Evolutionary conservation across 1,284 basidiomycete species (phyloP).

Genomic region (Jaminaea rosea): DNA sequence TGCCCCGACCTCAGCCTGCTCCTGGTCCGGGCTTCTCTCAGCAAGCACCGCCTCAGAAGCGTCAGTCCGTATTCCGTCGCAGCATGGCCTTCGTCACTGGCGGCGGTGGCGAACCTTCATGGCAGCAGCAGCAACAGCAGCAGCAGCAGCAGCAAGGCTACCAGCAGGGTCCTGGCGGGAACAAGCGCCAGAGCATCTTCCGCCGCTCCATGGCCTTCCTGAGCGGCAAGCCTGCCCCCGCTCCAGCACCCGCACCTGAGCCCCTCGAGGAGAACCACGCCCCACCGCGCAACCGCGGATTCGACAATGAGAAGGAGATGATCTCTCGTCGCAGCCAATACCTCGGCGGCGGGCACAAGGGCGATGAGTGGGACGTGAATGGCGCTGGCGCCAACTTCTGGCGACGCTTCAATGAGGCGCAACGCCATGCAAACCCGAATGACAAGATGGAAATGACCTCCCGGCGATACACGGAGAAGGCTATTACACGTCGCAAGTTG

Average conservation of each 20-base stretch:
- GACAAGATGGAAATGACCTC: constrained; percentile 15
- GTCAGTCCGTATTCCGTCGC: constrained; percentile 24
- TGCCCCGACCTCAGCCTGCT: constrained; percentile 10
- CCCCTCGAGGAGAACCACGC: constrained; percentile 2
- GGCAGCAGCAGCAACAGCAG: too few species aligned
- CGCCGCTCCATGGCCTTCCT: constrained; percentile 32
- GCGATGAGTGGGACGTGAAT: constrained; percentile 36
- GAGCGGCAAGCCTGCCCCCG: constrained; percentile 11
- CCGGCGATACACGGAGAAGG: constrained; percentile 7
- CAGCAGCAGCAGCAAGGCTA: constrained; percentile 4
- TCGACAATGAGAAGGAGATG: constrained; percentile 27
- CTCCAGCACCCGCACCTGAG: constrained; percentile 5
- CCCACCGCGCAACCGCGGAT: constrained; percentile 21
- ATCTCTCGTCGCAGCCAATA: constrained; percentile 28
- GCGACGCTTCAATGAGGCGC: constrained; percentile 31
- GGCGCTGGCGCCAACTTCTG: constrained; percentile 38
- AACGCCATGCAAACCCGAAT: constrained; percentile 21
- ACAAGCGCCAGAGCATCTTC: constrained; percentile 23
- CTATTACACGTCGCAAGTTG: constrained; percentile 15
- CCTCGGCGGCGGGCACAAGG: constrained; percentile 28
- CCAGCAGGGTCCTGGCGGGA: not conserved
- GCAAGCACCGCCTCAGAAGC: constrained; percentile 14
- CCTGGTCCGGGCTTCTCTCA: constrained; percentile 23
- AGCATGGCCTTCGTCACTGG: constrained; percentile 28
- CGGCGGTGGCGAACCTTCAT: too few species aligned